Evolutionary conservation across 208 protist genomes (phyloP), one percentile per base, ranked within the genome.

Genomic region (Crithidia acanthocephali): DNA sequence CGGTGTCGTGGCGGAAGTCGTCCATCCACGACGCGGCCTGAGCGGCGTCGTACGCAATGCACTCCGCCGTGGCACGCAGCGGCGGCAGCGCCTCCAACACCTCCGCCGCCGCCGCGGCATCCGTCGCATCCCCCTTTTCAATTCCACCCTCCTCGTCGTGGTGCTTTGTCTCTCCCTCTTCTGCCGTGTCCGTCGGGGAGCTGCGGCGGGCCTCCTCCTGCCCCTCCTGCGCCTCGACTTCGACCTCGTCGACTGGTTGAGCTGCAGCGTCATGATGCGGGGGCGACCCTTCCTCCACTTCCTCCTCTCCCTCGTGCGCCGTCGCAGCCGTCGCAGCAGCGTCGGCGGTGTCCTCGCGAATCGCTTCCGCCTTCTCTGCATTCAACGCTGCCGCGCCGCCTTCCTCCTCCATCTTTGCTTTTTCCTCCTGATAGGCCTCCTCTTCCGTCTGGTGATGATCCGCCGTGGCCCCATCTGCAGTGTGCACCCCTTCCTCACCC

Each of bases 41-140:
- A 13, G 65, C 59, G 3, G 72, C 47, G 61, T 85, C 82, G 62
- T 79, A 93, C 8, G 80, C 68, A 52, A 89, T 51, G 53, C 71
- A 76, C 15, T 65, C 66, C 18, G 40, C 35, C 7, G 67, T 73
- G 47, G 72, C 51, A 40, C 64, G 66, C 15, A 74, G 61, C 40
- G 45, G 69, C 28, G 63, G 68, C 18, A 60, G 68, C 32, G n/a
- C 48, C 32, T 40, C 69, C 8, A 22, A 4, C 48, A 32, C 30
- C 33, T 45, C 30, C 5, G 6, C 44, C 11, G 25, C 53, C 22
- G 11, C 50, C 30, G 1, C 50, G 50, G 50, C 16, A 9, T 11
- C 22, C 50, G 11, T 8, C 23, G 20, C 25, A 16, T 25, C 50
- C 6, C 16, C 25, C 23, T 56, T 30, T 18, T 3, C 50, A 56